Evolutionary conservation across 2,329 filamentous ascomycete genomes (phyloP).

Genomic region (Penicillium sp.): DNA sequence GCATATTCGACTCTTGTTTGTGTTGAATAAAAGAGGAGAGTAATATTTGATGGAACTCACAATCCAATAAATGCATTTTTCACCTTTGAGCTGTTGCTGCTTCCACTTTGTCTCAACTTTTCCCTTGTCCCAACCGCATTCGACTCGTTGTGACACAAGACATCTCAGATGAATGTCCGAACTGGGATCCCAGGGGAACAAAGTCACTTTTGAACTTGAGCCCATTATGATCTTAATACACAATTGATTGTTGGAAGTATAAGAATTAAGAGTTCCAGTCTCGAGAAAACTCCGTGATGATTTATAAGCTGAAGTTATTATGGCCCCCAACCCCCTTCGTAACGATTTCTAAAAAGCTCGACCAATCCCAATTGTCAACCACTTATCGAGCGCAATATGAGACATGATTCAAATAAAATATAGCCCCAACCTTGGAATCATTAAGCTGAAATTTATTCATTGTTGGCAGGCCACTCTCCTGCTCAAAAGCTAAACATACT

Average conservation of each 20-base stretch:
- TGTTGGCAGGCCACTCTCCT: background rate
- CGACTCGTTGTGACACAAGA: slow-evolving; percentile 17
- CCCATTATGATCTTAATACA: slow-evolving; percentile 3
- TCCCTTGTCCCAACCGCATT: slow-evolving; percentile 21
- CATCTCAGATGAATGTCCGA: slow-evolving; percentile 12
- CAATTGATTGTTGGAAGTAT: background rate
- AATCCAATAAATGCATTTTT: slow-evolving; percentile 25
- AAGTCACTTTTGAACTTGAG: background rate
- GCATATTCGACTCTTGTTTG: background rate
- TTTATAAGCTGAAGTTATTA: background rate
- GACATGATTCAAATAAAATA: background rate
- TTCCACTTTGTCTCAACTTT: slow-evolving; percentile 19
- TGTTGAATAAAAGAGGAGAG: background rate
- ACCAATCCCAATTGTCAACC: background rate
- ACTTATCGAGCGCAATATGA: background rate
- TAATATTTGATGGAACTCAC: slow-evolving; percentile 5
- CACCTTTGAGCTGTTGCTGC: slow-evolving; percentile 13
- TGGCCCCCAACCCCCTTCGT: no score
- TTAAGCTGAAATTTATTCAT: background rate
- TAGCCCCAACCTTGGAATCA: background rate
- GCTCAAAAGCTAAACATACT: background rate
- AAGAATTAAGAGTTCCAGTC: background rate
- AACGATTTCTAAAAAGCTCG: background rate
- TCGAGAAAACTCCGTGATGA: background rate
- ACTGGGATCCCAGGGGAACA: slow-evolving; percentile 22